These are phyloP conservation scores for Magnaporthiopsis rhizophila DNA, from an alignment of 2,329 filamentous ascomycete species.

Conservation along the genomic window DNA sequence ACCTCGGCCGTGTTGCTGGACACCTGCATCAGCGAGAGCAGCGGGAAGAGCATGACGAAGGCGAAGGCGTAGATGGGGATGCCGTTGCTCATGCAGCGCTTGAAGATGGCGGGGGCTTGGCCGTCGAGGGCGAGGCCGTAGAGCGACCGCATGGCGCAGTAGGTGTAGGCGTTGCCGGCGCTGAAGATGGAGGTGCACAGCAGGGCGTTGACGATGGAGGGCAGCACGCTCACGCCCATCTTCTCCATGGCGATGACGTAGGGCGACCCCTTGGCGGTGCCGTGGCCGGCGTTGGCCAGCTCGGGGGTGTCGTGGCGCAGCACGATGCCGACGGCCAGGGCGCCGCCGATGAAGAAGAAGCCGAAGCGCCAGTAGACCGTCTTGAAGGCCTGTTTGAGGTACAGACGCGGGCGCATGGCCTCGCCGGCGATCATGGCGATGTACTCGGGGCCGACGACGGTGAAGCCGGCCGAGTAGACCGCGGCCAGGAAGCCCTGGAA, in stretches of 20 bases:
- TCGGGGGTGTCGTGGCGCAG: slow-evolving; percentile 51
- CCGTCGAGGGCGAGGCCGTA: slow-evolving; percentile 51
- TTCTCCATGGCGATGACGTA: slow-evolving; percentile 50
- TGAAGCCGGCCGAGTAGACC: slow-evolving; percentile 51
- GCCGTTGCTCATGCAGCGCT: slow-evolving; percentile 45
- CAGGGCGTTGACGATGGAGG: slow-evolving; percentile 54
- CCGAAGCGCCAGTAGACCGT: slow-evolving; percentile 59
- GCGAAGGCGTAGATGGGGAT: slow-evolving; percentile 57
- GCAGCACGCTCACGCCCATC: slow-evolving; percentile 43
- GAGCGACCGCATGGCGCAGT: slow-evolving; percentile 52
- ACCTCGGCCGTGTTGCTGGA: slow-evolving; percentile 46
- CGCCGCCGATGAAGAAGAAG: slow-evolving; percentile 58
- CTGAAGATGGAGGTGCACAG: slow-evolving; percentile 52
- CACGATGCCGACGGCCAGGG: slow-evolving; percentile 54
- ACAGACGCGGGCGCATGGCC: slow-evolving; percentile 46
- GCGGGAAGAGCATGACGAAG: slow-evolving; percentile 50
- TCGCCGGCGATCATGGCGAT: slow-evolving; percentile 44
- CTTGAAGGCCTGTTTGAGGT: slow-evolving; percentile 57
- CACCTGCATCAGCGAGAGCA: slow-evolving; percentile 56
- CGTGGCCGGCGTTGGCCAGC: slow-evolving; percentile 40
- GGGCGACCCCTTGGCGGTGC: slow-evolving; percentile 45
- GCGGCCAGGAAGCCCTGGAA: slow-evolving; percentile 59
- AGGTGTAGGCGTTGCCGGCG: slow-evolving; percentile 55
- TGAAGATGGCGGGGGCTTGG: slow-evolving; percentile 43
- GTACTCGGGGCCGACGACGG: slow-evolving; percentile 55